Conservation (phyloP, 257 asterid genomes). For the Solanum gracilifrons region DNA sequence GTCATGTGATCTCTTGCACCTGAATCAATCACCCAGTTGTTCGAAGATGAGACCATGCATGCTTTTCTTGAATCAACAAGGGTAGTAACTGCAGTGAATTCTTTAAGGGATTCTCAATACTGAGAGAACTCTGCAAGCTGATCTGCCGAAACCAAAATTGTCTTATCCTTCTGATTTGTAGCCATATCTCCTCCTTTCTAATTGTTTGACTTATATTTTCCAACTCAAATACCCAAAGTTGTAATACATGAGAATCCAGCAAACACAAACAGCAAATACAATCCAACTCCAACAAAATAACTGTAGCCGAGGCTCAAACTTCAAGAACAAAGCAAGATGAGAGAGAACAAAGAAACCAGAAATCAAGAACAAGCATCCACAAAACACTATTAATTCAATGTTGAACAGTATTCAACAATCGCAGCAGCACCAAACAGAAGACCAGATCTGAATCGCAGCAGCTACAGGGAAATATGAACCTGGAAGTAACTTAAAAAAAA, state of each 20-base stretch:
- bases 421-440: too few species aligned
- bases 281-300: background rate
- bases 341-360: background rate
- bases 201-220: background rate
- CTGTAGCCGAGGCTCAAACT: background rate
- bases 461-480: too few species aligned
- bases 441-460: too few species aligned
- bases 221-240: background rate
- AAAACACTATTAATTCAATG: too few species aligned
- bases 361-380: too few species aligned
- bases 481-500: too few species aligned
- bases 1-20: background rate
- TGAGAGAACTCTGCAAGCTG: background rate
- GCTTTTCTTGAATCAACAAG: too few species aligned
- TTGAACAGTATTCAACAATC: too few species aligned
- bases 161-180: background rate
- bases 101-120: background rate
- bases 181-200: background rate
- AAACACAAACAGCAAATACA: background rate
- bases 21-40: background rate
- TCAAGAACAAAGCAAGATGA: background rate
- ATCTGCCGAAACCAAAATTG: background rate
- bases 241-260: background rate
- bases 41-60: background rate
- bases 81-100: background rate